phyloP scores from a whole-genome alignment of 129 eudicot genomes.

The Tagetes patula region DNA sequence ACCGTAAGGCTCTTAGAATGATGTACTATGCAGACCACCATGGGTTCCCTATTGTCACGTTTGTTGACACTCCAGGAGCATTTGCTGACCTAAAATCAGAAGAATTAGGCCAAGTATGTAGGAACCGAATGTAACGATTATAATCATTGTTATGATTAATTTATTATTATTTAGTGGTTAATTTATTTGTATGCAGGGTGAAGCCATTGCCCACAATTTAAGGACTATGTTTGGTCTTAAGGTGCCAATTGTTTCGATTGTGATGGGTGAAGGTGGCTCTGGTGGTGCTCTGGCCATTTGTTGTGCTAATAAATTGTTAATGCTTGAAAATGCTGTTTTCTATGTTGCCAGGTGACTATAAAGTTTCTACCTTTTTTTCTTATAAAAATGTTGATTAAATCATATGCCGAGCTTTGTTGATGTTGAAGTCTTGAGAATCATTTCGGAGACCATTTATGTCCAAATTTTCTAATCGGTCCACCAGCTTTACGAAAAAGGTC shows the following conservation, averaged over 20 bases:
- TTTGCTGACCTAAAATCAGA: slow-evolving; percentile 87
- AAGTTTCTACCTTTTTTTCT: neutral
- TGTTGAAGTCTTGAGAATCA: neutral
- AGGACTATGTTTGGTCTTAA: slow-evolving; percentile 84
- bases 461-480: slow-evolving; percentile 1
- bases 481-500: slow-evolving; percentile 13
- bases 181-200: slow-evolving; percentile 56
- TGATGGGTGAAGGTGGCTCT: slow-evolving; percentile 94
- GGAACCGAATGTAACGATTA: neutral
- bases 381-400: slow-evolving; percentile 8
- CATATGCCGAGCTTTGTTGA: neutral
- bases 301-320: slow-evolving; percentile 71
- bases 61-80: slow-evolving; percentile 97
- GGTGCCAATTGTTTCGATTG: slow-evolving; percentile 82
- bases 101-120: slow-evolving; percentile 82
- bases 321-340: slow-evolving; percentile 87
- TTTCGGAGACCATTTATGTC: slow-evolving; percentile 15
- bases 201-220: slow-evolving; percentile 85
- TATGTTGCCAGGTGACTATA: slow-evolving; percentile 81
- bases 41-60: slow-evolving; percentile 89
- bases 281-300: slow-evolving; percentile 90
- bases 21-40: slow-evolving; percentile 97
- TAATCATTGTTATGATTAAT: neutral
- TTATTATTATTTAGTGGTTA: slow-evolving; percentile 13
- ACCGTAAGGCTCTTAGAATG: slow-evolving; percentile 79